phyloP scores from a whole-genome alignment of 129 eudicot genomes.

The Ambrosia artemisiifolia region DNA sequence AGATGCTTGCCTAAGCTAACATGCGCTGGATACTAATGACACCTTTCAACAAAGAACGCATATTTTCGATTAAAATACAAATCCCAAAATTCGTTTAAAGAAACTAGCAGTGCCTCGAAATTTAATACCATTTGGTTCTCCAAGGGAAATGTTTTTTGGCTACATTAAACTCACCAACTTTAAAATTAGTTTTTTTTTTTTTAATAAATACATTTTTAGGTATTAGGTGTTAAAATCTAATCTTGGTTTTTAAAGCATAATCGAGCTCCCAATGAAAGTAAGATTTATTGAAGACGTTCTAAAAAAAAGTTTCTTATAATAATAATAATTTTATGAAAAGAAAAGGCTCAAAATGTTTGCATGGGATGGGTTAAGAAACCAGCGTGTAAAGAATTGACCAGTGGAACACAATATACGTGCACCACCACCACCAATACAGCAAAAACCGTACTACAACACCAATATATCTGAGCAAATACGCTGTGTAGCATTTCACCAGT shows the following conservation, averaged over 20 bases:
- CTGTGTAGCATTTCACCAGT: slow-evolving; percentile 18
- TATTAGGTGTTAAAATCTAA: too few relatives aligned
- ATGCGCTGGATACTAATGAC: slow-evolving; percentile 18
- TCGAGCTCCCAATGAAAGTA: too few relatives aligned
- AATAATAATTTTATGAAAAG: background rate
- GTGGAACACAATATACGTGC: slow-evolving; percentile 29
- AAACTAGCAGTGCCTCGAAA: background rate
- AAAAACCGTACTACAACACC: slow-evolving; percentile 22
- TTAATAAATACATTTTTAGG: too few relatives aligned
- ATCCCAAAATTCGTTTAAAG: slow-evolving; percentile 21
- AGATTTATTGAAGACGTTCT: too few relatives aligned
- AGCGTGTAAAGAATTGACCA: slow-evolving; percentile 31
- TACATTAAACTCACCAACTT: slow-evolving; percentile 27
- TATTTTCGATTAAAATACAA: slow-evolving; percentile 28
- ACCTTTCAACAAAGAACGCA: slow-evolving; percentile 30
- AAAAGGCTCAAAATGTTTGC: slow-evolving; percentile 16
- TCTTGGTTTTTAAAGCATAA: too few relatives aligned
- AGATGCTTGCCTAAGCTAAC: slow-evolving; percentile 26
- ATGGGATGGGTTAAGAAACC: slow-evolving; percentile 16
- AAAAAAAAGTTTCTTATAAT: too few relatives aligned
- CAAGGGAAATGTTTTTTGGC: background rate
- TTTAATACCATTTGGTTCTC: background rate
- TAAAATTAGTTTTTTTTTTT: background rate
- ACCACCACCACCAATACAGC: slow-evolving; percentile 26
- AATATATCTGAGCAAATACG: slow-evolving; percentile 27